Conservation (phyloP, 2,329 filamentous ascomycete genomes). For the Calonectria fujianensis region DNA sequence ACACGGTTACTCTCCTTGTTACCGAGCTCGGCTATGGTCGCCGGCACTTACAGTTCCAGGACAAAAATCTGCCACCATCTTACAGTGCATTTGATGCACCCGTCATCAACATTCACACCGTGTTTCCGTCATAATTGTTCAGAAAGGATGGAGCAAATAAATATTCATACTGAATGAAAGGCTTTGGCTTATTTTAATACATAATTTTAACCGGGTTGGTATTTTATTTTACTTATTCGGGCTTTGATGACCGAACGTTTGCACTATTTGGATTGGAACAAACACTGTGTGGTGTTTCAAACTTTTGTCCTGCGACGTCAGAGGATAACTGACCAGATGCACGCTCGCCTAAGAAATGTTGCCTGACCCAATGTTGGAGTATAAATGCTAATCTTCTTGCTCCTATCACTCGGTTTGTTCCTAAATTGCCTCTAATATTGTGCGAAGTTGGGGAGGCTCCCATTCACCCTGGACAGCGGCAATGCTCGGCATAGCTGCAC, state of each 20-base stretch:
- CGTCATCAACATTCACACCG: background rate
- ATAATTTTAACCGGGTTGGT: background rate
- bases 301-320: background rate
- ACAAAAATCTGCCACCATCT: background rate
- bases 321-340: background rate
- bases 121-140: background rate
- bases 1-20: constrained; percentile 26
- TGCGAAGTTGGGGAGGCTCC: background rate
- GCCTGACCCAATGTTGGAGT: no score
- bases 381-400: background rate
- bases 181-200: background rate
- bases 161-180: background rate
- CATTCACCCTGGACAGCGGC: background rate
- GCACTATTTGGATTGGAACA: background rate
- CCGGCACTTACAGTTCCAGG: background rate
- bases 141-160: background rate
- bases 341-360: background rate
- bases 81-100: background rate
- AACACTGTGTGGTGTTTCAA: background rate
- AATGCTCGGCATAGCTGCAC: constrained; percentile 16
- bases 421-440: no score
- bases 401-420: background rate
- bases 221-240: background rate
- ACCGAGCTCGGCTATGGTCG: constrained; percentile 38
- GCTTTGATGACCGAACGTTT: background rate